A percentile compares a stretch with the other conserved stretches of the same genome.
phyloP scores from a whole-genome alignment of 2,329 filamentous ascomycete species.

The Clarireedia homoeocarpa region DNA sequence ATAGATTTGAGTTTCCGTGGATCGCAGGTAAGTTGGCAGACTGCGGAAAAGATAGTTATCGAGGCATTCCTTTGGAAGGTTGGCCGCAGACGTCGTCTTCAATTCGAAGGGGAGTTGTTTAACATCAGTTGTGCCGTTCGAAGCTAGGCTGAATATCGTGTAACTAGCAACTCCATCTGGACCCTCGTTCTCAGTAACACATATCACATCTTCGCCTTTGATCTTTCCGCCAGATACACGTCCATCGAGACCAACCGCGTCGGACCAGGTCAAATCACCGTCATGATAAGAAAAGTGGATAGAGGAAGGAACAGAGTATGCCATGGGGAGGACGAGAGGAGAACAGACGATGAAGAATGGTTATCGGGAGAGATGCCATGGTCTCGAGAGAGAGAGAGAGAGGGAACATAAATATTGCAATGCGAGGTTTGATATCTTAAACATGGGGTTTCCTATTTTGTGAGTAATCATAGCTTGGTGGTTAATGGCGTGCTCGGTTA shows the following conservation, averaged over 20 bases:
- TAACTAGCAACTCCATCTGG: constrained; percentile 15
- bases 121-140: constrained; percentile 15
- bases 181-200: constrained; percentile 19
- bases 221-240: constrained; percentile 12
- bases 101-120: constrained; percentile 23
- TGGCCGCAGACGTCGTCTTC: constrained; percentile 25
- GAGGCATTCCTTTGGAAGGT: constrained; percentile 33
- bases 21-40: constrained; percentile 33
- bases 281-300: constrained; percentile 13
- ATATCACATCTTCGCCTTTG: constrained; percentile 29
- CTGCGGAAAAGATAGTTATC: constrained; percentile 31
- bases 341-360: too few species aligned
- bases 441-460: too few species aligned
- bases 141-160: constrained; percentile 34
- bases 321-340: too few species aligned
- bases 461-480: background rate
- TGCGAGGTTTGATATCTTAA: too few species aligned
- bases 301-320: too few species aligned
- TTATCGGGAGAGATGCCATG: too few species aligned
- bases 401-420: too few species aligned
- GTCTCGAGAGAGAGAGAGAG: too few species aligned
- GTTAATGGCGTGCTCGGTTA: background rate
- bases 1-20: constrained; percentile 35
- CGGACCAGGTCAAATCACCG: constrained; percentile 12
- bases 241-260: background rate